phyloP scores from a whole-genome alignment of 768 basidiomycete genomes.

The Mycena vitilis region DNA sequence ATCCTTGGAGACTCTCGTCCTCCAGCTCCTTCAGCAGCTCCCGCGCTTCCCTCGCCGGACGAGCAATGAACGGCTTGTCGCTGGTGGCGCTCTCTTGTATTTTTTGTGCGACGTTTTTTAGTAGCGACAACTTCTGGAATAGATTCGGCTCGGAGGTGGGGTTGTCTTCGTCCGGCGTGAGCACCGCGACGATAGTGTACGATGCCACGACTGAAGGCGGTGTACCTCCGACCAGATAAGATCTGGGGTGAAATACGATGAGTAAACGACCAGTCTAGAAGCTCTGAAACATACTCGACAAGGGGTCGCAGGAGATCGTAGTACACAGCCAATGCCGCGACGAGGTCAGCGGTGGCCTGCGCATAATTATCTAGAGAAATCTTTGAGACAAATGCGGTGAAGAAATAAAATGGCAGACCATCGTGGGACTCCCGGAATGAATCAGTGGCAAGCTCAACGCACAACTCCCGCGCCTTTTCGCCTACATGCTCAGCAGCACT shows the following conservation, averaged over 20 bases:
- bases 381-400: background rate
- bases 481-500: constrained; percentile 82
- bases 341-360: constrained; percentile 70
- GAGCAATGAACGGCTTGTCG: constrained; percentile 77
- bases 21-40: constrained; percentile 69
- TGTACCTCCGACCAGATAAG: constrained; percentile 75
- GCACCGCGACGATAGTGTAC: constrained; percentile 67
- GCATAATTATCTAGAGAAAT: constrained; percentile 70
- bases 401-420: constrained; percentile 53
- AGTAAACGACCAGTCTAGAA: constrained; percentile 17
- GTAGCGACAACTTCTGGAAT: constrained; percentile 72
- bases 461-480: constrained; percentile 76
- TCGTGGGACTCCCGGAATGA: constrained; percentile 80
- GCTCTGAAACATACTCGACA: constrained; percentile 66
- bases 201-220: constrained; percentile 73
- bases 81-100: constrained; percentile 74
- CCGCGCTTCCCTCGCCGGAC: constrained; percentile 86
- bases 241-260: constrained; percentile 47
- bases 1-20: constrained; percentile 56
- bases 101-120: constrained; percentile 78
- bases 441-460: constrained; percentile 81
- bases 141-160: constrained; percentile 55
- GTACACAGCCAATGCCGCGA: constrained; percentile 71
- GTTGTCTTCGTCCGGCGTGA: constrained; percentile 62
- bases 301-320: constrained; percentile 73